Evolutionary conservation across 2,329 filamentous ascomycete genomes (phyloP), one percentile per base, ranked within the genome.

Genomic region (Emmonsiellopsis sp.): DNA sequence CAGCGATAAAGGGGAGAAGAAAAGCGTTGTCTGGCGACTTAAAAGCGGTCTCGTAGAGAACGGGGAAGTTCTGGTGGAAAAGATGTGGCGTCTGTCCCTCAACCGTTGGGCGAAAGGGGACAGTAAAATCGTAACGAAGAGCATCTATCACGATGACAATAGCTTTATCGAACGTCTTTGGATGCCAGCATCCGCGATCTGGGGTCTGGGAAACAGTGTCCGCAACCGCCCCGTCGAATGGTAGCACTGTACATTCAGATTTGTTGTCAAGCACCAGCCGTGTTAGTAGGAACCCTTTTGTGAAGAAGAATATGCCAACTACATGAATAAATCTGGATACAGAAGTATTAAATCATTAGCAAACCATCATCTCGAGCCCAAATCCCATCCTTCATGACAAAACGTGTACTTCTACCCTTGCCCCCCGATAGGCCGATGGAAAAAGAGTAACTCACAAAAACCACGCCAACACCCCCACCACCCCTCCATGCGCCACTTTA

Each of bases 121-220:
- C 82, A 0, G 92, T 94, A 63, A 98, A 98, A 70, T 98, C 93
- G 71, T 98, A 98, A 56, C 93, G 86, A 55, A 98, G 78, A 51
- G 93, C 93, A 69, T 98, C 93, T 54, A 98, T 86, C 49, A 98
- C 75, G 53, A 98, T 81, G 27, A 98, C 80, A 46, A 98, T 84
- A 9, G 92, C 91, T 67, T 91, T 93, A 57, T 95, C 82, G 66
- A 97, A 98, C 2, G 84, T 88, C 73, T 89, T 95, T 36, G 90
- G 88, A 68, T 97, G 90, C 93, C 93, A 98, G 77, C 93, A 98
- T 59, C 93, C 93, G 54, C 78, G 76, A 21, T 81, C 68, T 21
- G 70, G 59, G 32, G 71, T 68, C 40, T 72, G 72, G 2, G 71
- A 61, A 14, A 60, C 63, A 55, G 73, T 42, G 52, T 61, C 56